phyloP scores from a whole-genome alignment of 768 basidiomycete species.

The Crucibulum laeve region DNA sequence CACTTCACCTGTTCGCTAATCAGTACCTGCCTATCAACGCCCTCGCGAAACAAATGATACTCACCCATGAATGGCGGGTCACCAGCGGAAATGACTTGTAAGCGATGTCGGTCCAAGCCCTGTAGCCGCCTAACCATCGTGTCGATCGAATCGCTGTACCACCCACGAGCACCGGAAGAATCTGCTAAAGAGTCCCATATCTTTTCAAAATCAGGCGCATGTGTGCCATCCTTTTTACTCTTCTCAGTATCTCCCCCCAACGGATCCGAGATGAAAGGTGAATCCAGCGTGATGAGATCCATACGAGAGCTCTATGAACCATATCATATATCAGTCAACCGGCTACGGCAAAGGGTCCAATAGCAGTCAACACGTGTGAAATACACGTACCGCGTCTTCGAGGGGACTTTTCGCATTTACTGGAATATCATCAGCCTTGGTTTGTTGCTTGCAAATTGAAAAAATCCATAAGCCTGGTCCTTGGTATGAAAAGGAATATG shows the following conservation, averaged over 20 bases:
- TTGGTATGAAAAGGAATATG: too few species aligned
- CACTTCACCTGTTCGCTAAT: conserved; percentile 47
- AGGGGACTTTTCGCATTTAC: too few species aligned
- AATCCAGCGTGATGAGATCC: conserved; percentile 75
- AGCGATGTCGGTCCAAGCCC: conserved; percentile 30
- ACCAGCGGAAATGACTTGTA: conserved; percentile 52
- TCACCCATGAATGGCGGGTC: conserved; percentile 58
- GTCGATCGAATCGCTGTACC: conserved; percentile 60
- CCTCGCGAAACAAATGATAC: not conserved
- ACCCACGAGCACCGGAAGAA: conserved; percentile 49
- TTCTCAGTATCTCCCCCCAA: conserved; percentile 11
- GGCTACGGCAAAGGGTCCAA: too few species aligned
- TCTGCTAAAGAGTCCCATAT: conserved; percentile 53
- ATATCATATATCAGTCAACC: too few species aligned
- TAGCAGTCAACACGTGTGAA: too few species aligned
- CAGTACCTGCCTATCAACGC: not conserved
- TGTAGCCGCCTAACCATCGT: conserved; percentile 51
- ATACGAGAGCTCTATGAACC: conserved; percentile 23
- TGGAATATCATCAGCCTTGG: too few species aligned
- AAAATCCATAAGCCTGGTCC: too few species aligned
- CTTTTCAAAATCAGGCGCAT: conserved; percentile 42
- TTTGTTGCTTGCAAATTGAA: too few species aligned
- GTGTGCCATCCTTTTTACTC: conserved; percentile 4
- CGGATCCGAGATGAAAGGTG: conserved; percentile 57
- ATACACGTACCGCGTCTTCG: too few species aligned